Base-by-base conservation (phyloP, 2,329 filamentous ascomycete species). In the Phialophora chinensis region DNA sequence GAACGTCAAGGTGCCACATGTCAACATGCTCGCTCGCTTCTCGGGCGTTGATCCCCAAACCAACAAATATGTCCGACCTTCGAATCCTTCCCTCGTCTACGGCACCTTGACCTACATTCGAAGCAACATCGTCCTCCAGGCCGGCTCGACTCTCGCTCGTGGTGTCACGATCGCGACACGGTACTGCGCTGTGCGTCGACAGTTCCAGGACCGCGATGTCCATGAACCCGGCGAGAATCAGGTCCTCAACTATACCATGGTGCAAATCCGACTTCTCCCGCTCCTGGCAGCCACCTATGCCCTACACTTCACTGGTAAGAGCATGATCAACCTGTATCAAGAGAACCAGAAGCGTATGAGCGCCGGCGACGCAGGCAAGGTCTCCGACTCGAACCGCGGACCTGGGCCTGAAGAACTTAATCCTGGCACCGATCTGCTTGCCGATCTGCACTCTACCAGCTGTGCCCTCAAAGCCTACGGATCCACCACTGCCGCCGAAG, bases 181-280 rank as follows among this genome's bases (percentile, higher is more conserved):
- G 62, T 93, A 93, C 78, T 88, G 87, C 66, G 86, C 90, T 2
- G 87, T 93, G 4, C 85, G 90, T 58, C 84, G 89, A n/a, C 90
- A 93, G 74, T 93, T 93, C 81, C 88, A 91, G 76, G 90, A 93
- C 72, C 85, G 87, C 4, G 90, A 92, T 77, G 86, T 88, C 5
- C 82, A 84, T 31, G 81, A 84, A 68, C 76, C 80, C 27, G 86
- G 85, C 4, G 91, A 93, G 80, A 92, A 88, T 75, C 88, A 90
- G 72, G 91, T 93, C 1, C 81, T 93, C 31, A 90, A 93, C 81
- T 93, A 93, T 79, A 91, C 90, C 69, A 92, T 91, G 87, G 90
- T 93, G 7, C 90, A 92, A 76, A 86, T 90, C 73, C 86, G 91
- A 56, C 81, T 93, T 1, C 80, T 93, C 25, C 90, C 91, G 0